Percentiles rank a stretch among this genome's conserved stretches.
Evolutionary conservation across 805 yeast species (phyloP).

Genomic region (Starmerella ratchasimensis): DNA sequence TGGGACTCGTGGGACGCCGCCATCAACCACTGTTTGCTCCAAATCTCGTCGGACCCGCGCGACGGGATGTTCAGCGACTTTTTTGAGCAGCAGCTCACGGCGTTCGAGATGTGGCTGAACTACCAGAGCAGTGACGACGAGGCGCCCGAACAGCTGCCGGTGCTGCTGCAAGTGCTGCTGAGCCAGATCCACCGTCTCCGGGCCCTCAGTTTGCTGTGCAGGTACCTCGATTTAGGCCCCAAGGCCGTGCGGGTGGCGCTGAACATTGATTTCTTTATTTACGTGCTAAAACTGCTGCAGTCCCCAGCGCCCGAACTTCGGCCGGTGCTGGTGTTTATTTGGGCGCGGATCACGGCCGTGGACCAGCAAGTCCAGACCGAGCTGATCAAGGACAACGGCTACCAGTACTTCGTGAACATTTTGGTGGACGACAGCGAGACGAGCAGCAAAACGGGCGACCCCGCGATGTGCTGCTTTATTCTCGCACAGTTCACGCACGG

Average conservation of each 20-base stretch:
- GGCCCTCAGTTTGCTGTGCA: slow-evolving; percentile 69
- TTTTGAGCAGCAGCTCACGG: slow-evolving; percentile 90
- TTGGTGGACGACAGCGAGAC: slow-evolving; percentile 27
- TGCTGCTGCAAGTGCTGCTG: slow-evolving; percentile 77
- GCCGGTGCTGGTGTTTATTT: slow-evolving; percentile 86
- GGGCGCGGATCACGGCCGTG: slow-evolving; percentile 97
- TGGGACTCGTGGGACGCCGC: slow-evolving; percentile 99
- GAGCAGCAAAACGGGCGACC: slow-evolving; percentile 27
- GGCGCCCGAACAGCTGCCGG: slow-evolving; percentile 92
- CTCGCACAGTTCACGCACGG: slow-evolving; percentile 73
- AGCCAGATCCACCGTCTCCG: slow-evolving; percentile 90
- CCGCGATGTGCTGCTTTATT: slow-evolving; percentile 91
- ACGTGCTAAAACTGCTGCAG: slow-evolving; percentile 75
- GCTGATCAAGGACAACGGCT: slow-evolving; percentile 80
- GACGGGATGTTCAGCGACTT: slow-evolving; percentile 70
- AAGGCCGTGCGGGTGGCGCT: slow-evolving; percentile 92
- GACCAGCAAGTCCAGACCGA: slow-evolving; percentile 87
- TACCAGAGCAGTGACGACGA: slow-evolving; percentile 65
- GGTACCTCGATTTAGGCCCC: slow-evolving; percentile 87
- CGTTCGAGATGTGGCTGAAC: slow-evolving; percentile 91
- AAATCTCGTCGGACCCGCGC: slow-evolving; percentile 26
- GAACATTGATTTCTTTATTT: slow-evolving; percentile 92
- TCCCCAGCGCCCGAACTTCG: slow-evolving; percentile 91
- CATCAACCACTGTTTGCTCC: slow-evolving; percentile 76
- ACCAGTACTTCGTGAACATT: slow-evolving; percentile 71